Conservation (phyloP, 805 yeast genomes). For the Cyberlindnera sargentensis region DNA sequence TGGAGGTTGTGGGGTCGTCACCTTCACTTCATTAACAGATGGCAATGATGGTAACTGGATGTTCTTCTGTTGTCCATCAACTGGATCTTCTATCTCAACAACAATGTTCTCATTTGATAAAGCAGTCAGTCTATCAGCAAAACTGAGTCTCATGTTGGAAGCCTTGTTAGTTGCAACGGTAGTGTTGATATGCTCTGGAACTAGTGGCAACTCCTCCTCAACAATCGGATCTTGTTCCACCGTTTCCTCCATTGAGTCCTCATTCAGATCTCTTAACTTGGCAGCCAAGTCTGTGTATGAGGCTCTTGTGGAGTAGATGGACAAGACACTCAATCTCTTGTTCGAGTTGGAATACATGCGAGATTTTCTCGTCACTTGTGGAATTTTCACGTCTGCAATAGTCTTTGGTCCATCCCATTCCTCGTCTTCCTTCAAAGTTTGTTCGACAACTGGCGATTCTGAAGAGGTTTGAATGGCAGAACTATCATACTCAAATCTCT, state of each 20-base stretch:
- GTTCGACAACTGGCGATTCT: not conserved
- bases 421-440: conserved; percentile 2
- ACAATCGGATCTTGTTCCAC: not conserved
- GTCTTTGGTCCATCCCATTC: conserved; percentile 35
- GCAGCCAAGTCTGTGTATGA: conserved; percentile 54
- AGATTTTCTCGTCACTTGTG: conserved; percentile 65
- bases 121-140: conserved; percentile 32
- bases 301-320: conserved; percentile 61
- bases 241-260: conserved; percentile 1
- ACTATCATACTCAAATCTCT: conserved; percentile 3
- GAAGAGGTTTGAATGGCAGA: conserved; percentile 4
- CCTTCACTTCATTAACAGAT: conserved; percentile 2
- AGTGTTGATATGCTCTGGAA: no score
- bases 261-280: conserved; percentile 26
- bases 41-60: conserved; percentile 21
- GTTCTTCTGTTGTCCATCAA: conserved; percentile 3
- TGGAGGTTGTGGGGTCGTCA: conserved; percentile 1
- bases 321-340: conserved; percentile 65
- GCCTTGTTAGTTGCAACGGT: not conserved
- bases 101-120: conserved; percentile 5
- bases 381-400: conserved; percentile 59
- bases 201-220: not conserved
- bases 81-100: conserved; percentile 5
- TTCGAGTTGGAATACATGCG: conserved; percentile 53
- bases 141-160: conserved; percentile 28